Evolutionary conservation across 495 filamentous ascomycete species (phyloP).

Genomic region (Cercophora scortea): DNA sequence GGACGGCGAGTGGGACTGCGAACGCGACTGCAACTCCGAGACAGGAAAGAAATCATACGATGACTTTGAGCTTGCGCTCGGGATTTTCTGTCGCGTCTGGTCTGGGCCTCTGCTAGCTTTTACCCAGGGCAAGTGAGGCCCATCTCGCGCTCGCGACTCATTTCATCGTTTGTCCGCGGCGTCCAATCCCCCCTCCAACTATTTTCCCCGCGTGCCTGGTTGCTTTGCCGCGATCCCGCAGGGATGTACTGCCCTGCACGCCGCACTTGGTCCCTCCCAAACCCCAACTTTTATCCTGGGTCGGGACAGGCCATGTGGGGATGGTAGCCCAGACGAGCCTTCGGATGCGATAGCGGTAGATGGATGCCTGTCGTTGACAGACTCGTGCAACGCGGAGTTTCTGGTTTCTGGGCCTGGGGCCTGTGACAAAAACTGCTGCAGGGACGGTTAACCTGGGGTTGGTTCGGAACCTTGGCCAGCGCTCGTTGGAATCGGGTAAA

Average conservation of each 20-base stretch:
- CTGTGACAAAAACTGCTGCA: neutral
- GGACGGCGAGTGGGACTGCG: neutral
- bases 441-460: neutral
- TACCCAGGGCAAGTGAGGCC: no score
- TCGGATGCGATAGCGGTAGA: slow-evolving; percentile 12
- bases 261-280: neutral
- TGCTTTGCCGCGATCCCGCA: neutral
- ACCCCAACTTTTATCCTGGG: slow-evolving; percentile 2
- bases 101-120: no score
- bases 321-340: neutral
- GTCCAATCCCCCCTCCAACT: no score
- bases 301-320: slow-evolving; percentile 1
- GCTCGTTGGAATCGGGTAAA: no score
- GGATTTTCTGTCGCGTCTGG: no score
- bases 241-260: neutral
- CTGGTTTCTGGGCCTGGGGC: neutral
- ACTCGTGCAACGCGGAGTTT: slow-evolving; percentile 1
- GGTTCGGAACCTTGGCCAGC: no score
- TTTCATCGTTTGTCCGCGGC: neutral
- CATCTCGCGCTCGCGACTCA: neutral
- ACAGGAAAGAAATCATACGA: slow-evolving; percentile 2
- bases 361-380: neutral
- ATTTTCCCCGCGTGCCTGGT: no score
- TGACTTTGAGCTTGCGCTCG: no score
- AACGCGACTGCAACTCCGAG: slow-evolving; percentile 2